Evolutionary conservation across 306 rosid genomes (phyloP).

Genomic region (Glycyrrhiza uralensis): DNA sequence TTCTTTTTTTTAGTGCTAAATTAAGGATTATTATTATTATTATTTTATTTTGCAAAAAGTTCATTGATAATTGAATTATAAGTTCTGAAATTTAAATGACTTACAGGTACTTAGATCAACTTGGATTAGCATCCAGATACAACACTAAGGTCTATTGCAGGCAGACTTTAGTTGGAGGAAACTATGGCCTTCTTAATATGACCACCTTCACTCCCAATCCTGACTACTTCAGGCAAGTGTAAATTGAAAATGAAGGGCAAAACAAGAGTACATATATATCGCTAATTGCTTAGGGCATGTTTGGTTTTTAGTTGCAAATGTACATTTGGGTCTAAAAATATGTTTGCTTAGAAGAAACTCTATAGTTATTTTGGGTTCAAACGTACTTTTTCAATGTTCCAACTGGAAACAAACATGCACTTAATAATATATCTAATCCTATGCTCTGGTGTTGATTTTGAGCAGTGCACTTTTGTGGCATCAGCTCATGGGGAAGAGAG

Average conservation of each 20-base stretch:
- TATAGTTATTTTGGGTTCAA: too few relatives aligned
- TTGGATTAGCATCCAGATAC: slow-evolving; percentile 83
- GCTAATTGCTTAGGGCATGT: too few relatives aligned
- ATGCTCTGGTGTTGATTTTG: slow-evolving; percentile 24
- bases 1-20: background rate
- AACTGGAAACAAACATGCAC: too few relatives aligned
- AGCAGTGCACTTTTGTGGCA: slow-evolving; percentile 92
- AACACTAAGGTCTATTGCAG: slow-evolving; percentile 83
- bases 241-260: background rate
- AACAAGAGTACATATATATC: too few relatives aligned
- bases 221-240: slow-evolving; percentile 79
- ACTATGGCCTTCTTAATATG: slow-evolving; percentile 85
- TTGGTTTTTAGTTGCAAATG: too few relatives aligned
- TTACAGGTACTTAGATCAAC: slow-evolving; percentile 95
- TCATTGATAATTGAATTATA: background rate
- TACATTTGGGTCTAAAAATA: too few relatives aligned
- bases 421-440: slow-evolving; percentile 12
- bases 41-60: background rate
- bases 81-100: slow-evolving; percentile 9
- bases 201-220: slow-evolving; percentile 85
- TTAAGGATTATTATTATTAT: background rate
- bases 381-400: too few relatives aligned
- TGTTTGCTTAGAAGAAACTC: too few relatives aligned
- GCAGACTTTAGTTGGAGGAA: slow-evolving; percentile 87
- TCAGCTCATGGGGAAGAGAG: slow-evolving; percentile 80